phyloP scores from a whole-genome alignment of 257 asterid species.

The Solanum lignicaule region DNA sequence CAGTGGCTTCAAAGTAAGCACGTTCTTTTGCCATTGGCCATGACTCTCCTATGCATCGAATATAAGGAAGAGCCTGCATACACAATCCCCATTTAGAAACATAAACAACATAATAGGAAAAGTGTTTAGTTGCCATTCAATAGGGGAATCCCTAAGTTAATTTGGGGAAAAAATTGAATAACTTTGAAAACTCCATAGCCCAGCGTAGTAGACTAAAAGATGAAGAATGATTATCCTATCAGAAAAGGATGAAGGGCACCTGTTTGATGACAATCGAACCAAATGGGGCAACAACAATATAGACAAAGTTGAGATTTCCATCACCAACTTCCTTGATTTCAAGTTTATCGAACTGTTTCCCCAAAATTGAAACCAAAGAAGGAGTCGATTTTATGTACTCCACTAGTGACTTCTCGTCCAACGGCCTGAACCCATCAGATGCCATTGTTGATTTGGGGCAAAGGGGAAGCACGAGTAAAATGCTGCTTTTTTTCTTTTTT shows the following conservation, averaged over 20 bases:
- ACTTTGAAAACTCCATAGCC: background rate
- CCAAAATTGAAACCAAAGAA: conserved; percentile 52
- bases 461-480: background rate
- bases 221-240: background rate
- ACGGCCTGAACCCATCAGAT: conserved; percentile 51
- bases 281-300: conserved; percentile 40
- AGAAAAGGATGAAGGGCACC: conserved; percentile 17
- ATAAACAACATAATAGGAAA: background rate
- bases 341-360: conserved; percentile 45
- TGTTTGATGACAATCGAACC: conserved; percentile 88
- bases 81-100: conserved; percentile 2
- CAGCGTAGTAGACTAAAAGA: background rate
- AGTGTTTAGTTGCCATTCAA: background rate
- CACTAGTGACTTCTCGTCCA: conserved; percentile 59
- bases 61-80: conserved; percentile 84
- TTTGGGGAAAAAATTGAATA: background rate
- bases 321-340: conserved; percentile 88
- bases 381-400: conserved; percentile 79
- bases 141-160: background rate
- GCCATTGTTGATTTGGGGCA: conserved; percentile 20
- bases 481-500: background rate
- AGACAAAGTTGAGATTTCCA: conserved; percentile 95
- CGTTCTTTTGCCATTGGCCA: conserved; percentile 99
- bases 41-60: conserved; percentile 92
- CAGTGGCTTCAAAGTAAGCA: conserved; percentile 69